Conservation (phyloP, 768 basidiomycete species). For the Boletus vinaceobasis region DNA sequence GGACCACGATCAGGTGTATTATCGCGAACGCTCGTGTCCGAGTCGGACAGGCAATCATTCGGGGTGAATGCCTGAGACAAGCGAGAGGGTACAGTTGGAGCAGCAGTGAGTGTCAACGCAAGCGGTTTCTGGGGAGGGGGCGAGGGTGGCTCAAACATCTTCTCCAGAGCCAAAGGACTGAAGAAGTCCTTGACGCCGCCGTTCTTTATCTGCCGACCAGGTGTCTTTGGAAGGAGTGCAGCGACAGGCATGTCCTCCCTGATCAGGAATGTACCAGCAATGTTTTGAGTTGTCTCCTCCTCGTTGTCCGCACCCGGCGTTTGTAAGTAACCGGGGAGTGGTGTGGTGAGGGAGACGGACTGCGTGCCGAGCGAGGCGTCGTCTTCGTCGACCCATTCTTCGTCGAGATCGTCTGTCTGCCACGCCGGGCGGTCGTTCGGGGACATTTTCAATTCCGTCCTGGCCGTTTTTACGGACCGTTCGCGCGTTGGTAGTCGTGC, state of each 20-base stretch:
- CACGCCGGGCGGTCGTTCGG: slow-evolving; percentile 53
- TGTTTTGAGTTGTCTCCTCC: slow-evolving; percentile 25
- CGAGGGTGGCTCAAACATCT: slow-evolving; percentile 92
- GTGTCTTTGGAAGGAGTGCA: slow-evolving; percentile 63
- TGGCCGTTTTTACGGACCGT: neutral
- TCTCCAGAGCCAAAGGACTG: slow-evolving; percentile 80
- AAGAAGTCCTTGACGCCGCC: slow-evolving; percentile 78
- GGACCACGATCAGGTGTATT: slow-evolving; percentile 8
- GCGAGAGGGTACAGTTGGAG: slow-evolving; percentile 34
- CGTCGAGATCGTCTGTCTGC: slow-evolving; percentile 87
- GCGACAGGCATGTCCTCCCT: slow-evolving; percentile 59
- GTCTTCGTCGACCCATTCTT: slow-evolving; percentile 81
- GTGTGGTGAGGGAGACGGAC: slow-evolving; percentile 59
- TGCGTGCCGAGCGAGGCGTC: slow-evolving; percentile 41
- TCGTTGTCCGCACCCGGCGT: slow-evolving; percentile 39
- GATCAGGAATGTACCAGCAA: slow-evolving; percentile 71
- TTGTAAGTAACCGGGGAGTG: slow-evolving; percentile 47
- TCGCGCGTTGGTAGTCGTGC: neutral
- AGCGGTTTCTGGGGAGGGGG: slow-evolving; percentile 46
- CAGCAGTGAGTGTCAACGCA: slow-evolving; percentile 23
- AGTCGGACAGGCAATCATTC: slow-evolving; percentile 26
- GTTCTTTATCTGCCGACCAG: slow-evolving; percentile 53
- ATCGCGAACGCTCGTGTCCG: slow-evolving; percentile 13
- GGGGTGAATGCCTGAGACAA: slow-evolving; percentile 37
- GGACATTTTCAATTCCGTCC: slow-evolving; percentile 4